Evolutionary conservation across 305 asterid genomes (phyloP).

Genomic region (Euphrasia arctica): DNA sequence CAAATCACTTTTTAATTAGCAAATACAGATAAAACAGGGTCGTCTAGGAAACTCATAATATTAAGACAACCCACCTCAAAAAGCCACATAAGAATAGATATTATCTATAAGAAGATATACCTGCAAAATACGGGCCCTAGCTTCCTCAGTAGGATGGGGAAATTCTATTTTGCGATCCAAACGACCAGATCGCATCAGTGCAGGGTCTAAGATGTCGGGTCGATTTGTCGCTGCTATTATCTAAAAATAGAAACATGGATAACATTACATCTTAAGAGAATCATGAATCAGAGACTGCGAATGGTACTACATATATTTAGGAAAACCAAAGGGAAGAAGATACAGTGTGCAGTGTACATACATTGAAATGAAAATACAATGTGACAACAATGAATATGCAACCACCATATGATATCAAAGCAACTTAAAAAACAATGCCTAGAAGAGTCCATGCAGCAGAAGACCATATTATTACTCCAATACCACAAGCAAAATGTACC

Average conservation of each 20-base stretch:
- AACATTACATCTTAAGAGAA: constrained; percentile 10
- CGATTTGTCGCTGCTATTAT: constrained; percentile 94
- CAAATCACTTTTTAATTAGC: neutral
- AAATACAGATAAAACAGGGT: too few relatives aligned
- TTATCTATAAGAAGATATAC: constrained; percentile 27
- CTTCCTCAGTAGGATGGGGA: constrained; percentile 77
- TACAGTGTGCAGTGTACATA: neutral
- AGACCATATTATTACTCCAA: neutral
- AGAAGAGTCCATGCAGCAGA: constrained; percentile 10
- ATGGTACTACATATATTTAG: neutral
- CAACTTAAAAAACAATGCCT: neutral
- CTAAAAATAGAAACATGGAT: constrained; percentile 33
- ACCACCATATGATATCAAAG: neutral
- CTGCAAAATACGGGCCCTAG: constrained; percentile 78
- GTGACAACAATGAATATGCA: neutral
- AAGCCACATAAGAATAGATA: neutral
- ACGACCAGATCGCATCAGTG: constrained; percentile 86
- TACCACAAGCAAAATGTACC: neutral
- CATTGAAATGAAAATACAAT: neutral
- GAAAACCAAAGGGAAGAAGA: neutral
- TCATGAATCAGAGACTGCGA: constrained; percentile 3
- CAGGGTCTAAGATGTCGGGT: constrained; percentile 94
- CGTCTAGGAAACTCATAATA: too few relatives aligned
- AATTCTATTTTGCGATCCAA: constrained; percentile 91
- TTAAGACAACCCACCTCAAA: too few relatives aligned